Evolutionary conservation across 2,329 filamentous ascomycete species (phyloP).

Genomic region (Talaromyces sp.): DNA sequence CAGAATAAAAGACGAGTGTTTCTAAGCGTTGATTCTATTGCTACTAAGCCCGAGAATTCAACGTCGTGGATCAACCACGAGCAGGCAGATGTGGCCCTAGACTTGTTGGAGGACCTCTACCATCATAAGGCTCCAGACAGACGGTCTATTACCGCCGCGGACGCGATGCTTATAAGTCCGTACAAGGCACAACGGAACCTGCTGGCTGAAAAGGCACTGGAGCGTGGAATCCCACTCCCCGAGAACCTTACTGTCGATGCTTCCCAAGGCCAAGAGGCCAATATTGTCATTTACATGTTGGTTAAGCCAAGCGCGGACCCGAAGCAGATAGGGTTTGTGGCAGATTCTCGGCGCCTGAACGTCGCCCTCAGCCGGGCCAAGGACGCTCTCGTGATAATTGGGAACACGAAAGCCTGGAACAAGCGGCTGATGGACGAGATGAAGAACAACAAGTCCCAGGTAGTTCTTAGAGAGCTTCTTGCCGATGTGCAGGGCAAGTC

Average conservation of each 20-base stretch:
- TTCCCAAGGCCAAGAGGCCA: conserved; percentile 6
- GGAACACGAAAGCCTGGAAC: neutral
- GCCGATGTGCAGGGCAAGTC: neutral
- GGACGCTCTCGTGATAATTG: neutral
- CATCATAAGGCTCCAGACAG: too few species aligned
- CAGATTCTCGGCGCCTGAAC: conserved; percentile 1
- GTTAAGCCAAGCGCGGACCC: conserved; percentile 1
- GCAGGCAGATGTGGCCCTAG: too few species aligned
- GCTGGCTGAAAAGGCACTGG: neutral
- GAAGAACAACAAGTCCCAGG: neutral
- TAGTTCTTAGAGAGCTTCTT: neutral
- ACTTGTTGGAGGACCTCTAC: too few species aligned
- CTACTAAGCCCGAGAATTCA: too few species aligned
- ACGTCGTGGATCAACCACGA: too few species aligned
- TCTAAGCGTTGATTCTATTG: too few species aligned
- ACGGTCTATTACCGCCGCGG: too few species aligned
- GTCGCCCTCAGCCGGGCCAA: conserved; percentile 6
- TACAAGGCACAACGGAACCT: too few species aligned
- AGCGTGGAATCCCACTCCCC: neutral
- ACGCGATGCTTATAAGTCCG: too few species aligned
- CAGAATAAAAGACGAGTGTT: too few species aligned
- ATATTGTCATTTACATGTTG: conserved; percentile 8
- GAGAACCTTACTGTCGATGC: conserved; percentile 6
- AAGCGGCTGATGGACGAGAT: neutral
- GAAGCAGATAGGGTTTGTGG: conserved; percentile 1